Conservation (phyloP, 495 filamentous ascomycete genomes). For the Neurospora sublineolata region DNA sequence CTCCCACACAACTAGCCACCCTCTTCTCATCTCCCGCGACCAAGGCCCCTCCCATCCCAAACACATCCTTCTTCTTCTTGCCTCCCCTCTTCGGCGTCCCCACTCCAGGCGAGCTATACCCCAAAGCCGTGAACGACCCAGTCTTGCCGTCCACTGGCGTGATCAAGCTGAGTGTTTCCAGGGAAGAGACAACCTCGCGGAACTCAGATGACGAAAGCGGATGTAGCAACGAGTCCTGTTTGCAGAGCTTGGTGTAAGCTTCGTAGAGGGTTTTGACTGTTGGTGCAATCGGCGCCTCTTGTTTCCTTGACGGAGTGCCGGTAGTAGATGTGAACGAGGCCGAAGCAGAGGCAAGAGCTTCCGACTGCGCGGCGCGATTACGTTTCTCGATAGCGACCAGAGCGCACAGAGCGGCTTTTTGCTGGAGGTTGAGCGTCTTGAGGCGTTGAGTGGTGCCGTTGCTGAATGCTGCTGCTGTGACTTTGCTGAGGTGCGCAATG, state of each 20-base stretch:
- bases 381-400: constrained; percentile 68
- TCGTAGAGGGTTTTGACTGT: constrained; percentile 70
- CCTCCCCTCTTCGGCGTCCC: constrained; percentile 32
- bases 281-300: constrained; percentile 58
- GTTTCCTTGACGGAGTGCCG: constrained; percentile 13
- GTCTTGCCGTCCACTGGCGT: constrained; percentile 64
- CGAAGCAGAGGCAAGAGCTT: constrained; percentile 44
- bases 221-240: constrained; percentile 69
- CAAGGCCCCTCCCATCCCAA: constrained; percentile 23
- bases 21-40: constrained; percentile 50
- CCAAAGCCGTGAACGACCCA: constrained; percentile 46
- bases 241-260: constrained; percentile 69
- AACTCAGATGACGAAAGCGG: constrained; percentile 84
- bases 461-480: constrained; percentile 76
- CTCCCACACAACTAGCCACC: constrained; percentile 64
- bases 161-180: constrained; percentile 75
- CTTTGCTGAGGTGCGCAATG: constrained; percentile 80
- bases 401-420: constrained; percentile 88
- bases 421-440: constrained; percentile 80
- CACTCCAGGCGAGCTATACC: constrained; percentile 40
- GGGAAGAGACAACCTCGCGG: constrained; percentile 76
- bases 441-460: constrained; percentile 75
- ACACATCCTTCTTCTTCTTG: constrained; percentile 19
- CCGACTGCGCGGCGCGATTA: constrained; percentile 31
- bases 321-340: constrained; percentile 14